Evolutionary conservation across 495 filamentous ascomycete genomes (phyloP), one percentile per base, ranked within the genome.

Genomic region (Penicillium robsamsonii): DNA sequence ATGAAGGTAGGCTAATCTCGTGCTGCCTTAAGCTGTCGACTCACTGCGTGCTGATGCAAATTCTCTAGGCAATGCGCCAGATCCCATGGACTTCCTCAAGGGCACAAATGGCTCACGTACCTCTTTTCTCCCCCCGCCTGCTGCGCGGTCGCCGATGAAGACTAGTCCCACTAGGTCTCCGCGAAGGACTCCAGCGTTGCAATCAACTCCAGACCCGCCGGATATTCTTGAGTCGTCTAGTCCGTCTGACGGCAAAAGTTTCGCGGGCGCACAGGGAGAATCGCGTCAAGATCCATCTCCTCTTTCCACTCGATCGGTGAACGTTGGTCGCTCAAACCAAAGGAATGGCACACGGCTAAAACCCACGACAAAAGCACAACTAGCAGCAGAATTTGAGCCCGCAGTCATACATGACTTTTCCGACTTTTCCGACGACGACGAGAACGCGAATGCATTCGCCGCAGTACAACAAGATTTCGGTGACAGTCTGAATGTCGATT

Each of bases 81-180:
- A 60, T 42, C 75, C 75, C 27, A 67, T 72, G 42, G 74, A 79
- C 65, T 79, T 73, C 51, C 66, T 79, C 25, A 70, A 65, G 27
- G 52, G 65, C 42, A 27, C 56, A 0, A 75, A 70, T 48, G 55
- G 63, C 18, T 57, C 65, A 30, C 76, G 70, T 25, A 56, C 46
- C 11, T 62, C 68, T 53, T 66, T 68, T 50, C 60, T 71, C 11
- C 70, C 66, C 24, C 67, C 72, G 0, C 69, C 73, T 29, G 65
- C 72, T 49, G 67, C 73, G 25, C 70, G 73, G 41, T 80, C 78
- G 11, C 76, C 78, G 10, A 69, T 73, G 43, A 82, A 80, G 57
- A 71, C 70, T 22, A 67, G 70, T 13, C 53, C 75, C 24, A 69
- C 69, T 22, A 69, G 73, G 15, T 77, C 75, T 27, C 68, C 76